A percentile compares a stretch with the other conserved stretches of the same genome.
Conservation (phyloP, 2,329 filamentous ascomycete species). For the Stagonosporopsis tanaceti region DNA sequence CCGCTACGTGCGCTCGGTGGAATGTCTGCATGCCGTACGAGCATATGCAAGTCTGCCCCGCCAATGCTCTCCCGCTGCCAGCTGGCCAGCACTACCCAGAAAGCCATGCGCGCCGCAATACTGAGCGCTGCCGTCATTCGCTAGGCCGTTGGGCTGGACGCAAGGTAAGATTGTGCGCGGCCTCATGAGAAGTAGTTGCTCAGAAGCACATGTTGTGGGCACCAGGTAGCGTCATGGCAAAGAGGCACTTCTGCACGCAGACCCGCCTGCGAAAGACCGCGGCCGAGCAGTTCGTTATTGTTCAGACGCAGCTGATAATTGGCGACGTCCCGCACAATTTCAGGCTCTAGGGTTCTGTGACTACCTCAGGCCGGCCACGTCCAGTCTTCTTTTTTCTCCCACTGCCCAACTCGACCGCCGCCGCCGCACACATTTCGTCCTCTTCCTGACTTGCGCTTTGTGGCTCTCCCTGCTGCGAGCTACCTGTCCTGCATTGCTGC, state of each 20-base stretch:
- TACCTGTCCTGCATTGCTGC: slow-evolving; percentile 51
- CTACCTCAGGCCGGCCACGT: slow-evolving; percentile 45
- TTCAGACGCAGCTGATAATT: slow-evolving; percentile 50
- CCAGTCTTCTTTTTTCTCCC: slow-evolving; percentile 37
- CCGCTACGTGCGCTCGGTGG: slow-evolving; percentile 34
- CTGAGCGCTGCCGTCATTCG: slow-evolving; percentile 44
- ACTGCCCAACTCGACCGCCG: slow-evolving; percentile 42
- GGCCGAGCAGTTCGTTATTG: slow-evolving; percentile 47
- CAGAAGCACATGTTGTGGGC: slow-evolving; percentile 47
- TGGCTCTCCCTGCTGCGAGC: slow-evolving; percentile 48
- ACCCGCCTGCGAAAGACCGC: slow-evolving; percentile 39
- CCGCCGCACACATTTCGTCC: slow-evolving; percentile 34
- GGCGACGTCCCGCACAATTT: slow-evolving; percentile 43
- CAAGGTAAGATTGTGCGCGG: slow-evolving; percentile 49
- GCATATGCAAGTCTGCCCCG: slow-evolving; percentile 39
- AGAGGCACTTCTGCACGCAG: slow-evolving; percentile 44
- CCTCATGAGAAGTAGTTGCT: slow-evolving; percentile 48
- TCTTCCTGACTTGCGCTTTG: slow-evolving; percentile 42
- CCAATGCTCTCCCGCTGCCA: slow-evolving; percentile 42
- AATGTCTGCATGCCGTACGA: slow-evolving; percentile 21
- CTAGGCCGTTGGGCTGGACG: slow-evolving; percentile 37
- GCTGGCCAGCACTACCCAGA: slow-evolving; percentile 48
- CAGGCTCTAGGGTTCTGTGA: slow-evolving; percentile 44
- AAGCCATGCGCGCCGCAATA: slow-evolving; percentile 45
- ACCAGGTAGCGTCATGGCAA: slow-evolving; percentile 40